Percentiles rank a stretch among this genome's conserved stretches.
Evolutionary conservation across 106 monocot species (phyloP).

Genomic region (Phalaenopsis aphrodite): DNA sequence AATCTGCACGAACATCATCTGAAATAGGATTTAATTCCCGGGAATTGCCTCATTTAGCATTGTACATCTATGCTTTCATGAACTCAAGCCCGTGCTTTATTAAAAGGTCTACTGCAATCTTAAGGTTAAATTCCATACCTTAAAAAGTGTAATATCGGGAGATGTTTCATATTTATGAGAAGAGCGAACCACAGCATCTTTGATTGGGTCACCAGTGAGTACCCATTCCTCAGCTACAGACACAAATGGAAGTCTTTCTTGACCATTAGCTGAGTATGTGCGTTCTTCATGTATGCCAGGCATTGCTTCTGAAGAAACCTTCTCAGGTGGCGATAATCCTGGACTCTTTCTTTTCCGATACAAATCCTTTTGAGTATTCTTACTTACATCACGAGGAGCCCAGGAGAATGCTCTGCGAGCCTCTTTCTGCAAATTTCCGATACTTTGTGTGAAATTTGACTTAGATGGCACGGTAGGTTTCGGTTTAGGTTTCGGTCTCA

Average conservation of each 20-base stretch:
- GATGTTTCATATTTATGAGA: slow-evolving; percentile 85
- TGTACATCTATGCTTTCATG: neutral
- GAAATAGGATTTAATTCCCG: neutral
- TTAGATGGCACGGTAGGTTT: slow-evolving; percentile 31
- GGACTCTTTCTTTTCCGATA: slow-evolving; percentile 82
- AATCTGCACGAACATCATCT: neutral
- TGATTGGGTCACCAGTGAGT: slow-evolving; percentile 68
- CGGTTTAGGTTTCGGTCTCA: slow-evolving; percentile 64
- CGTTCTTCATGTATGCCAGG: slow-evolving; percentile 58
- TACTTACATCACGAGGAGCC: slow-evolving; percentile 68
- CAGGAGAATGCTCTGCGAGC: slow-evolving; percentile 89
- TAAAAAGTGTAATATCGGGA: slow-evolving; percentile 93
- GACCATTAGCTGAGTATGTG: slow-evolving; percentile 38
- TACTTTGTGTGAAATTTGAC: slow-evolving; percentile 63
- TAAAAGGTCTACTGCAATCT: neutral
- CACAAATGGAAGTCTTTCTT: slow-evolving; percentile 73
- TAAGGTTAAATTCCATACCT: slow-evolving; percentile 29
- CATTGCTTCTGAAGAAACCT: slow-evolving; percentile 55
- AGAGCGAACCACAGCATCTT: slow-evolving; percentile 58
- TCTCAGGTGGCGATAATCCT: slow-evolving; percentile 39
- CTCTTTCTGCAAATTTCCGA: slow-evolving; percentile 80
- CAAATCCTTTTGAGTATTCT: slow-evolving; percentile 43
- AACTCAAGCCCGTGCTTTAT: neutral
- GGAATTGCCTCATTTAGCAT: neutral
- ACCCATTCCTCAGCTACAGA: slow-evolving; percentile 81